Evolutionary conservation across 2,329 filamentous ascomycete species (phyloP).

Genomic region (Nigrograna mackinnonii): DNA sequence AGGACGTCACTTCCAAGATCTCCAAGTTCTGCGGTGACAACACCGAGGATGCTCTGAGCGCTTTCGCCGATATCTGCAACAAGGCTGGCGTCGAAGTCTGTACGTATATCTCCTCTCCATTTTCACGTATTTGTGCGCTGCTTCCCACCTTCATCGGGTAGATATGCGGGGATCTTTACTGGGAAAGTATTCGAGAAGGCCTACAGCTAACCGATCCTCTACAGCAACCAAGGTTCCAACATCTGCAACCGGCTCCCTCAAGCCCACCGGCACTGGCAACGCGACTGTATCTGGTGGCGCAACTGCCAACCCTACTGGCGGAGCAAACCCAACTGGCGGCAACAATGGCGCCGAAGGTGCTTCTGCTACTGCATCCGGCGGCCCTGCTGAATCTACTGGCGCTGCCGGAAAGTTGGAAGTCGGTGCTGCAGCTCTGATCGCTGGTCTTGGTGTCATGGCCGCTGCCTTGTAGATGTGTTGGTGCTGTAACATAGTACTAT

Average conservation of each 20-base stretch:
- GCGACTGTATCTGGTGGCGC: not conserved
- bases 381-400: slow-evolving; percentile 18
- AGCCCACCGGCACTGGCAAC: slow-evolving; percentile 8
- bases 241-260: slow-evolving; percentile 15
- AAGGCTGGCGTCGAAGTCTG: slow-evolving; percentile 28
- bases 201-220: slow-evolving; percentile 19
- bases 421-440: slow-evolving; percentile 25
- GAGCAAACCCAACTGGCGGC: no score
- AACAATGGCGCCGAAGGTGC: slow-evolving; percentile 4
- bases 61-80: slow-evolving; percentile 32
- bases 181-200: no score
- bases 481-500: no score
- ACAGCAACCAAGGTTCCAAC: slow-evolving; percentile 6
- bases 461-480: slow-evolving; percentile 23
- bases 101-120: slow-evolving; percentile 16
- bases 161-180: no score
- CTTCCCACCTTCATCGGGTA: no score
- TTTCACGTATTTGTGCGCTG: no score
- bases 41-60: slow-evolving; percentile 23
- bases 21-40: slow-evolving; percentile 25
- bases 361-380: slow-evolving; percentile 6
- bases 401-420: slow-evolving; percentile 26
- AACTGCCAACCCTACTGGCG: not conserved
- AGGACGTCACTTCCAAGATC: slow-evolving; percentile 26
- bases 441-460: slow-evolving; percentile 22